Evolutionary conservation across 2,329 filamentous ascomycete genomes (phyloP).

Genomic region (Cladosporium phlei): DNA sequence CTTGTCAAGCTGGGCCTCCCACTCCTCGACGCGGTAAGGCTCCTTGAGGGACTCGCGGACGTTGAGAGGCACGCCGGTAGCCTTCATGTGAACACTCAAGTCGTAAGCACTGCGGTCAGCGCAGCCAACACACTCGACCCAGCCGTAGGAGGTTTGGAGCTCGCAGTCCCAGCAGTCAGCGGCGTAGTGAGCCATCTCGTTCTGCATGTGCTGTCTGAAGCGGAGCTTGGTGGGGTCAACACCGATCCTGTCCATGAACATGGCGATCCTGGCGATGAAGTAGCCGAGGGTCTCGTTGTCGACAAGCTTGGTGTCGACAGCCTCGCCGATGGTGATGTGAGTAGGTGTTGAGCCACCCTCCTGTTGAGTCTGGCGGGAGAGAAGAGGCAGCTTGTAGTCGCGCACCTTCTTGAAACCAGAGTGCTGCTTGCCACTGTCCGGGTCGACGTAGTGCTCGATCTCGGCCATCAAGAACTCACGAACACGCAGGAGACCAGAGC

Average conservation of each 20-base stretch:
- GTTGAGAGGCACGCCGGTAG: slow-evolving; percentile 79
- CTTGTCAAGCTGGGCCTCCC: slow-evolving; percentile 81
- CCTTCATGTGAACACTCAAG: slow-evolving; percentile 84
- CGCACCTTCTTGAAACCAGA: slow-evolving; percentile 79
- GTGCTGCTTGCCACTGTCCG: slow-evolving; percentile 91
- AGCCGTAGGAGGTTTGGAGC: slow-evolving; percentile 83
- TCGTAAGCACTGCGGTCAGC: slow-evolving; percentile 95
- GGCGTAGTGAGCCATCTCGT: slow-evolving; percentile 90
- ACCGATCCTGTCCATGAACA: slow-evolving; percentile 84
- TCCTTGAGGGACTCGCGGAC: slow-evolving; percentile 77
- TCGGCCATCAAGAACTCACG: slow-evolving; percentile 98
- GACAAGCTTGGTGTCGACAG: slow-evolving; percentile 74
- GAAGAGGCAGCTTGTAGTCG: slow-evolving; percentile 74
- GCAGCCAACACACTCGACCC: slow-evolving; percentile 97
- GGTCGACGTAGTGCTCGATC: slow-evolving; percentile 97
- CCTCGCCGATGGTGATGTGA: slow-evolving; percentile 75
- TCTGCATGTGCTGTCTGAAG: slow-evolving; percentile 94
- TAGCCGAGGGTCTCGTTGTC: slow-evolving; percentile 98
- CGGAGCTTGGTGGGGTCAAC: slow-evolving; percentile 83
- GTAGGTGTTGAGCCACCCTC: slow-evolving; percentile 74
- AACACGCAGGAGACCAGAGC: slow-evolving; percentile 84
- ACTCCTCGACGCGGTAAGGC: slow-evolving; percentile 78
- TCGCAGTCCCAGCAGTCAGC: slow-evolving; percentile 98
- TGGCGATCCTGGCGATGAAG: slow-evolving; percentile 88
- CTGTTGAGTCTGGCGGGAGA: slow-evolving; percentile 81